A percentile compares a stretch with the other conserved stretches of the same genome.
Evolutionary conservation across 768 basidiomycete species (phyloP).

Genomic region (Podaxis pistillaris): DNA sequence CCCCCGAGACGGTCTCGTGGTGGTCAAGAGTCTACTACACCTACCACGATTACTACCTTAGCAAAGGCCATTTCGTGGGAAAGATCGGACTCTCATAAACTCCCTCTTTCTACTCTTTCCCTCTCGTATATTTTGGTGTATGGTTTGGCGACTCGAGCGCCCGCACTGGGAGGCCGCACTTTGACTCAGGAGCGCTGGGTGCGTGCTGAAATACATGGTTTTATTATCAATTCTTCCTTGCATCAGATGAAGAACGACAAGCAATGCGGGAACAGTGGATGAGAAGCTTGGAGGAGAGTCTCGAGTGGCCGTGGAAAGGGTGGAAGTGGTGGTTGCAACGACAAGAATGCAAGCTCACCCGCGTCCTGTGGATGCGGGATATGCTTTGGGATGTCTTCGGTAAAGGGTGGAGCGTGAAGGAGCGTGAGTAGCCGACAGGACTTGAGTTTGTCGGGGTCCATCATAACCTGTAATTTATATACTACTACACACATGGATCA

Average conservation of each 20-base stretch:
- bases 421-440: background rate
- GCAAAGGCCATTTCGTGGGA: conserved; percentile 47
- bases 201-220: conserved; percentile 42
- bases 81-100: conserved; percentile 56
- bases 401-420: background rate
- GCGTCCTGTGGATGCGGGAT: conserved; percentile 22
- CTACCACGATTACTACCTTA: conserved; percentile 51
- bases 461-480: background rate
- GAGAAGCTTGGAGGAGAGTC: conserved; percentile 11
- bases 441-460: background rate
- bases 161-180: conserved; percentile 5
- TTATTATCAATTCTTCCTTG: conserved; percentile 52
- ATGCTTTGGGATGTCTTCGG: conserved; percentile 17
- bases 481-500: too few relatives aligned
- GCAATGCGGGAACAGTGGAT: conserved; percentile 26
- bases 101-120: conserved; percentile 39
- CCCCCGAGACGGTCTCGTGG: conserved; percentile 42
- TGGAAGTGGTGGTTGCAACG: conserved; percentile 31
- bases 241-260: conserved; percentile 20
- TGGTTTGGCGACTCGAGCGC: conserved; percentile 32
- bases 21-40: conserved; percentile 44
- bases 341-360: conserved; percentile 25
- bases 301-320: conserved; percentile 14
- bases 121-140: conserved; percentile 38
- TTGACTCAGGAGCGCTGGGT: conserved; percentile 24